Base-by-base conservation (phyloP, 257 asterid species). In the Nicotiana benthamiana region DNA sequence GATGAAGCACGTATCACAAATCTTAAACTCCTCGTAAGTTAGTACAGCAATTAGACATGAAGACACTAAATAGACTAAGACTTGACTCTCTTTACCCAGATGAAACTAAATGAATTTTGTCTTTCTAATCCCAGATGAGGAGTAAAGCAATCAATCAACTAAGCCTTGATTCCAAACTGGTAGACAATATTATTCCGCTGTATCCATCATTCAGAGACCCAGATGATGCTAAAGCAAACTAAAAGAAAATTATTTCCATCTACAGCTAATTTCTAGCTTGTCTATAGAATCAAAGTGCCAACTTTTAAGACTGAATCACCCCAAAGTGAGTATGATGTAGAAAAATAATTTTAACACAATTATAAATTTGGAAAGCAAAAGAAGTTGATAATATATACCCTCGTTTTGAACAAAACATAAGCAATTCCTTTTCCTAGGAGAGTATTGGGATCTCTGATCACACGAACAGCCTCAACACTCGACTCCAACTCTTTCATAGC, bases 351-450 rank as follows among this genome's bases (percentile, higher is more conserved):
- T 34, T 56, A 43, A 74, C 18, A 43, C 36, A 18, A 53, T 36
- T 66, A 83, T 54, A 72, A 18, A 75, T 27, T 26, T 26, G 66
- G 64, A 24, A 76, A 26, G 17, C 48, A 28, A 12, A 62, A 72
- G 79, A 30, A 43, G 78, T 80, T 27, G 79, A 62, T n/a, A 82
- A 61, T 72, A 64, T 88, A 80, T 93, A 95, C 99, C 99, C 56
- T 83, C 16, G 97, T 93, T 88, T 92, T 95, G 86, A 95, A 93
- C 89, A 95, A 75, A 77, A 93, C 92, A 57, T 93, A 93, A 43
- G 99, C 99, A 83, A 93, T 90, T 86, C 98, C 99, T 86, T 93
- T 95, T 27, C 99, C 99, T 85, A 93, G 78, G 85, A 91, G 92
- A n/a, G 98, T 91, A 80, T 91, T 92, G 56, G 99, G 88, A 89